Base-by-base conservation (phyloP, 192 early-diverging fungal genomes). In the Coemansia sp. region DNA sequence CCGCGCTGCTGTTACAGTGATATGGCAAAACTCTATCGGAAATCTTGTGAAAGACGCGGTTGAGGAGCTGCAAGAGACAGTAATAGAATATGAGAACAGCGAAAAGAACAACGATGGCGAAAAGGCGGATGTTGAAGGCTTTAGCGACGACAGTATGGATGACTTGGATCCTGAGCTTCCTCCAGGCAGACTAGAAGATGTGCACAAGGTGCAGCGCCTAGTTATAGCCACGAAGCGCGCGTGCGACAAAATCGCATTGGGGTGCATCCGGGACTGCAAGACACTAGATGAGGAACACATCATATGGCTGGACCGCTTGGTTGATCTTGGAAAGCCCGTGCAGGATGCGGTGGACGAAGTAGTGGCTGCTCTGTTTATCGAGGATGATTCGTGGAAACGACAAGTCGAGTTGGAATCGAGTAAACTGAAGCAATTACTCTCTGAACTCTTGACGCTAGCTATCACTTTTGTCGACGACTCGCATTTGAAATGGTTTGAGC, bases 381-480 rank as follows among this genome's bases (percentile, higher is more conserved):
- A 71, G 13, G 70, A 63, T 16, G 63, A 64, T 20, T 59, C 55
- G 45, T 81, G 78, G 78, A 59, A 23, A 39, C 25, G 48, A 25
- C 59, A 58, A 7, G 60, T 61, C 8, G 43, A 20, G 16, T 18
- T 68, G 12, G 68, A 72, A 43, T 63, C 66, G 1, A 63, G 43
- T 8, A 74, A 64, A 9, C 63, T 81, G 53, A 35, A 39, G 0
- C 26, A 42, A 4, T 58, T 59, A 23, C 43, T 81, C 34, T 40
- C 33, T n/a, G 60, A 56, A 2, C 58, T 81, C 25, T 39, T 75
- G 4, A 72, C 72, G 1, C 53, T 81, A 34, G 78, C 78, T 7
- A 75, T 81, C 29, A 81, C 78, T 3, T 81, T 81, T 81, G 78
- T 81, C 9, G 72, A 75, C 20, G 78, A 81, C 66, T 59, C 65